Base-by-base conservation (phyloP, 148 eudicot genomes). In the Chenopodium suecicum region DNA sequence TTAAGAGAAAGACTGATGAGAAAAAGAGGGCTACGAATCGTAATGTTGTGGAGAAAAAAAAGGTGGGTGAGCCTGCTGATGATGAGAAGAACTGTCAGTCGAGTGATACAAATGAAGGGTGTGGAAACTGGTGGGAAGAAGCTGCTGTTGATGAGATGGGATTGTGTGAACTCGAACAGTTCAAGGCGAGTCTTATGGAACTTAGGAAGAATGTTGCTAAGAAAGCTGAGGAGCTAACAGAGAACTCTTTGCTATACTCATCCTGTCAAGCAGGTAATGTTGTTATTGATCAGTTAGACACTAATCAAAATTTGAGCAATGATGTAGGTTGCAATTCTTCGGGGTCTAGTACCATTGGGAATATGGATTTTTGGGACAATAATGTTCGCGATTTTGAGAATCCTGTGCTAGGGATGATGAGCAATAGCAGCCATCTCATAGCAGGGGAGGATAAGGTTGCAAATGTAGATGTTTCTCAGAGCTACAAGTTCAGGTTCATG, bases 1-100 rank as follows among this genome's bases (percentile, higher is more conserved):
- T 56, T 9, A 71, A 56, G 75, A 70, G 82, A 68, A 70, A 79
- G 82, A 56, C 58, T 34, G 34, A 69, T 31, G 82, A 70, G 76
- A 69, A 70, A 56, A 54, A 34, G 69, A 73, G 46, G 44, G 29
- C 50, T 29, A 58, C 29, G 16, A 27, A 50, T 74, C 32, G 54
- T 70, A 14, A 56, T 56, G 62, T 14, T 56, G 19, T 56, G 62
- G 62, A 56, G 62, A 56, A 56, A 56, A 54, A 17, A 56, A 56
- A 56, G 62, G 22, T 56, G 16, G 20, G 20, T 37, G 44, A 37
- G 7, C 44, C 20, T 56, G 22, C 2, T 19, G 17, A 56, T 56
- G 62, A 56, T 56, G 62, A 56, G 17, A 56, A 56, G 62, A 54
- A 16, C 4, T 54, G 19, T 14, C 4, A 54, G 60, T 12, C 20